Conservation (phyloP, 2,329 filamentous ascomycete genomes). For the Neurospora sp. region DNA sequence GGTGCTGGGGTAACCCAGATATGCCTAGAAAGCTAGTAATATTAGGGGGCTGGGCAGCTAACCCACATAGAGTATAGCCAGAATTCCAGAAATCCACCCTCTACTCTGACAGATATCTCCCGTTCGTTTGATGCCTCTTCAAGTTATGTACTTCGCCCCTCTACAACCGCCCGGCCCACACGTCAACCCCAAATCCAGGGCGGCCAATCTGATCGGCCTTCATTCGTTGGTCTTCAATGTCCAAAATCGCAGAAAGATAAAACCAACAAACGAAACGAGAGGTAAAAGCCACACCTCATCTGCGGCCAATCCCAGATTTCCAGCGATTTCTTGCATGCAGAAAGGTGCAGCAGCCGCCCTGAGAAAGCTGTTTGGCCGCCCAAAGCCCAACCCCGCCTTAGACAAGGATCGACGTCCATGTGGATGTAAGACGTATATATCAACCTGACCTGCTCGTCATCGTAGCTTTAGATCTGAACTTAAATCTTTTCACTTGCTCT, state of each 20-base stretch:
- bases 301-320: background rate
- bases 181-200: background rate
- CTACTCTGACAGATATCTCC: background rate
- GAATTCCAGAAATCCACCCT: too few relatives aligned
- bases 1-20: too few relatives aligned
- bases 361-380: background rate
- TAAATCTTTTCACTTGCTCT: background rate
- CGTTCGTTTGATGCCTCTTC: background rate
- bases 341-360: background rate
- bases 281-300: background rate
- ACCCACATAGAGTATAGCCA: too few relatives aligned
- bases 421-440: background rate
- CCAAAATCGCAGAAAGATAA: background rate
- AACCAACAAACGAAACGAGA: background rate
- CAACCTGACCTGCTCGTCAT: background rate
- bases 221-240: background rate
- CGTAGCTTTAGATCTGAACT: background rate
- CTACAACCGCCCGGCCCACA: background rate
- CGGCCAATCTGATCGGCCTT: background rate
- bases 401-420: background rate
- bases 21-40: too few relatives aligned
- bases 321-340: background rate
- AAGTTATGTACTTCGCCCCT: background rate
- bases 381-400: background rate
- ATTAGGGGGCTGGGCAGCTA: too few relatives aligned